Percentiles rank a stretch among this genome's conserved stretches.
These are phyloP conservation scores for Melaleuca quinquenervia DNA, from an alignment of 345 rosid species.

Conservation along the genomic window DNA sequence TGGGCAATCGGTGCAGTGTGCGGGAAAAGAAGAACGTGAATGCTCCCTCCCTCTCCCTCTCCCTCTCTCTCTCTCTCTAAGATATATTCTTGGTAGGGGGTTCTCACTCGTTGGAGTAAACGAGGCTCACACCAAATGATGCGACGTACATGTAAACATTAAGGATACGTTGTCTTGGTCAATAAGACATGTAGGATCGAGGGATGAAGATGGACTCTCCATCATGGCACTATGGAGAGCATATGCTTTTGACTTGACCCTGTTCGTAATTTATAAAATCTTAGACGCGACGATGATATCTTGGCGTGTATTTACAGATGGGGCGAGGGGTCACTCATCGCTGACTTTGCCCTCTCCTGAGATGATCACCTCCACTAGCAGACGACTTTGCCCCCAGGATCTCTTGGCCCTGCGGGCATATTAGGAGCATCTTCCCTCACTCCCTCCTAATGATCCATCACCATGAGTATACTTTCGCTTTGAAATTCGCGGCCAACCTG, in stretches of 20 bases:
- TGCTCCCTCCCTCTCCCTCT: background rate
- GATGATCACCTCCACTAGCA: background rate
- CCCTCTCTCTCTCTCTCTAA: background rate
- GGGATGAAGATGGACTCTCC: background rate
- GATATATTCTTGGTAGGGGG: background rate
- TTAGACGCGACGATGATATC: background rate
- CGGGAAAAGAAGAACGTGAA: constrained; percentile 2
- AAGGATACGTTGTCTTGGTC: background rate
- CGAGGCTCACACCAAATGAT: background rate
- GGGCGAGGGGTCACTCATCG: background rate
- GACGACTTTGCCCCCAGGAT: background rate
- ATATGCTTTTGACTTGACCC: background rate
- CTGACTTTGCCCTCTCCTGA: background rate
- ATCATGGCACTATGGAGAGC: background rate
- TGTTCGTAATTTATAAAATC: background rate
- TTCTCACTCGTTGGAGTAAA: background rate
- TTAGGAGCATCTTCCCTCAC: background rate
- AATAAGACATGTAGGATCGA: background rate
- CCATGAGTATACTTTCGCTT: background rate
- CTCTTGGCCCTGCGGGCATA: background rate
- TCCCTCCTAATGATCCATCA: background rate
- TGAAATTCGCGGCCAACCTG: background rate
- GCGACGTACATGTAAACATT: background rate
- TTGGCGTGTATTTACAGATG: background rate
- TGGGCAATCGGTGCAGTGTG: constrained; percentile 2